phyloP scores from a whole-genome alignment of 495 filamentous ascomycete species.

The Pyrenula aspistea region DNA sequence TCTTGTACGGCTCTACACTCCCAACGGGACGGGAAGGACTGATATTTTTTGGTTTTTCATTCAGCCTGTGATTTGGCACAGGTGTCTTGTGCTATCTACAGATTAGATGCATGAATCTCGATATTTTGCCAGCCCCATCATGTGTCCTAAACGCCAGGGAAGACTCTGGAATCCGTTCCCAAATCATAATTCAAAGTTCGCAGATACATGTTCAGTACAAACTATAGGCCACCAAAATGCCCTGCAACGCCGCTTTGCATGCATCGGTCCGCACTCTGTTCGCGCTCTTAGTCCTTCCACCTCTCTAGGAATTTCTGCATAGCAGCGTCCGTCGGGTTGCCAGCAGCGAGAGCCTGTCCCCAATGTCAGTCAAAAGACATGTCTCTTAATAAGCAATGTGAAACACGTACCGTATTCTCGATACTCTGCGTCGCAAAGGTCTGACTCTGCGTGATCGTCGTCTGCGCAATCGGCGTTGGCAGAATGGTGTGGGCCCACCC shows the following conservation, averaged over 20 bases:
- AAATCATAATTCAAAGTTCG: too few relatives aligned
- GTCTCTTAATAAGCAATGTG: not conserved
- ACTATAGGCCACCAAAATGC: not conserved
- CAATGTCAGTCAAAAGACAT: not conserved
- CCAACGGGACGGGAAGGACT: too few relatives aligned
- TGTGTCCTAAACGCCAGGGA: not conserved
- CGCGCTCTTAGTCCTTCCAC: constrained; percentile 15
- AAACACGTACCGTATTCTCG: constrained; percentile 51
- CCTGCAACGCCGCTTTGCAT: not conserved
- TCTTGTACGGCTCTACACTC: too few relatives aligned
- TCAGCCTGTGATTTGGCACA: too few relatives aligned
- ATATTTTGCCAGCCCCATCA: too few relatives aligned
- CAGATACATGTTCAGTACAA: not conserved
- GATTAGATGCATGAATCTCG: too few relatives aligned
- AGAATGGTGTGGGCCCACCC: constrained; percentile 47
- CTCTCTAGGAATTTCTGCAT: constrained; percentile 24
- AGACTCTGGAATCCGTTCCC: not conserved
- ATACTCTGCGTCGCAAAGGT: constrained; percentile 44
- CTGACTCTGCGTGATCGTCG: constrained; percentile 46
- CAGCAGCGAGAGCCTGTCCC: constrained; percentile 24
- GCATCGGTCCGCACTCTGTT: not conserved
- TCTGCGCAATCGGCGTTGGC: constrained; percentile 39
- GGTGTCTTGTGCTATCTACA: too few relatives aligned
- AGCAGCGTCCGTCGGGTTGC: constrained; percentile 15
- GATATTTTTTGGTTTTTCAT: too few relatives aligned